phyloP scores from a whole-genome alignment of 2,329 filamentous ascomycete species.

The Exophiala alcalophila region DNA sequence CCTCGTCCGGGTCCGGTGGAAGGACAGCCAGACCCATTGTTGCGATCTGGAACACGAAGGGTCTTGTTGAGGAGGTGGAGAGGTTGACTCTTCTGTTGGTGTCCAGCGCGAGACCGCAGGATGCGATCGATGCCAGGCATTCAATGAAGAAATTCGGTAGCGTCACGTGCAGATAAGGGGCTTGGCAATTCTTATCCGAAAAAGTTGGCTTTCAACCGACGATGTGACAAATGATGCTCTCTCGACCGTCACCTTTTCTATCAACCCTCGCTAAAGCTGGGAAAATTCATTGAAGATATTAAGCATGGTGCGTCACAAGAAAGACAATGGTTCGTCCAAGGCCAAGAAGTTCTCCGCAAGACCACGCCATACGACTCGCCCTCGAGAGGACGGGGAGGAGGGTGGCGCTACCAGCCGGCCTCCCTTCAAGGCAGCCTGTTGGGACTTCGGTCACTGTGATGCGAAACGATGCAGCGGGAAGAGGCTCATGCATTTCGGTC shows the following conservation, averaged over 20 bases:
- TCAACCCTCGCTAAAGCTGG: too few relatives aligned
- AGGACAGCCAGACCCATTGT: slow-evolving; percentile 60
- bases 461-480: slow-evolving; percentile 96
- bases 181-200: slow-evolving; percentile 4
- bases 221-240: background rate
- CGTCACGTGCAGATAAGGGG: slow-evolving; percentile 16
- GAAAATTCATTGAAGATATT: too few relatives aligned
- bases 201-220: too few relatives aligned
- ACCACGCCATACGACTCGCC: slow-evolving; percentile 54
- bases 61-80: background rate
- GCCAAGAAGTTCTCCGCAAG: slow-evolving; percentile 68
- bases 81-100: too few relatives aligned
- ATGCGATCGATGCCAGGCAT: too few relatives aligned
- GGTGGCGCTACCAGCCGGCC: slow-evolving; percentile 38
- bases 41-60: background rate
- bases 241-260: background rate
- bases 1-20: slow-evolving; percentile 46
- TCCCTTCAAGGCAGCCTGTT: slow-evolving; percentile 88
- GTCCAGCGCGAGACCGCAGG: too few relatives aligned
- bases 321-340: slow-evolving; percentile 70
- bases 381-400: slow-evolving; percentile 46
- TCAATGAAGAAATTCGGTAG: slow-evolving; percentile 9
- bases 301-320: slow-evolving; percentile 93
- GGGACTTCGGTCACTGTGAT: slow-evolving; percentile 97
- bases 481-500: slow-evolving; percentile 81